phyloP scores from a whole-genome alignment of 164 flowering plant species.

The Paratinospora sagittata region DNA sequence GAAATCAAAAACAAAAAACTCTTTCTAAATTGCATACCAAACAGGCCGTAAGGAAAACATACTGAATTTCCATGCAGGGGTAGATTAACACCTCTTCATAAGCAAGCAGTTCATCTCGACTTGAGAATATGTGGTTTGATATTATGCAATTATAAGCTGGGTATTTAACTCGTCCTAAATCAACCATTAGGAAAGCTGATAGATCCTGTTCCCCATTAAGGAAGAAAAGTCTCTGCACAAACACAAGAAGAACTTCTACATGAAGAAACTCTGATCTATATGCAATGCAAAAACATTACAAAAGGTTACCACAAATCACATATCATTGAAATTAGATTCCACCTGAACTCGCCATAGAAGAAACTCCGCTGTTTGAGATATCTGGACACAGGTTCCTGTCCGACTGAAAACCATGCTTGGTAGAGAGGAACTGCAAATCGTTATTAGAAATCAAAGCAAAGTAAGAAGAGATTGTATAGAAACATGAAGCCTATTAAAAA shows the following conservation, averaged over 20 bases:
- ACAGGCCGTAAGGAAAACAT: too few relatives aligned
- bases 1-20: too few relatives aligned
- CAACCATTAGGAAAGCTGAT: constrained; percentile 72
- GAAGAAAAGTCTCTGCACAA: constrained; percentile 83
- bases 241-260: neutral
- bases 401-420: constrained; percentile 37
- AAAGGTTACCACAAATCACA: neutral
- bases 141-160: constrained; percentile 69
- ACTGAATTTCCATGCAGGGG: neutral
- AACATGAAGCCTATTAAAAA: neutral
- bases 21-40: too few relatives aligned
- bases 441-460: constrained; percentile 11
- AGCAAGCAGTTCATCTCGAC: constrained; percentile 51
- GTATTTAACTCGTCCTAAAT: constrained; percentile 79
- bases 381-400: constrained; percentile 46
- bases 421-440: constrained; percentile 45
- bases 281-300: neutral
- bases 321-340: constrained; percentile 1
- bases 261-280: neutral
- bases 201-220: constrained; percentile 87
- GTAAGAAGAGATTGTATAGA: neutral
- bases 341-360: constrained; percentile 94
- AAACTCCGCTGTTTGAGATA: constrained; percentile 62
- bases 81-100: constrained; percentile 69
- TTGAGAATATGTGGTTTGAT: constrained; percentile 47